Percentiles rank a stretch among this genome's conserved stretches.
Evolutionary conservation across 768 basidiomycete species (phyloP).

Genomic region (Tulasnella calospora): DNA sequence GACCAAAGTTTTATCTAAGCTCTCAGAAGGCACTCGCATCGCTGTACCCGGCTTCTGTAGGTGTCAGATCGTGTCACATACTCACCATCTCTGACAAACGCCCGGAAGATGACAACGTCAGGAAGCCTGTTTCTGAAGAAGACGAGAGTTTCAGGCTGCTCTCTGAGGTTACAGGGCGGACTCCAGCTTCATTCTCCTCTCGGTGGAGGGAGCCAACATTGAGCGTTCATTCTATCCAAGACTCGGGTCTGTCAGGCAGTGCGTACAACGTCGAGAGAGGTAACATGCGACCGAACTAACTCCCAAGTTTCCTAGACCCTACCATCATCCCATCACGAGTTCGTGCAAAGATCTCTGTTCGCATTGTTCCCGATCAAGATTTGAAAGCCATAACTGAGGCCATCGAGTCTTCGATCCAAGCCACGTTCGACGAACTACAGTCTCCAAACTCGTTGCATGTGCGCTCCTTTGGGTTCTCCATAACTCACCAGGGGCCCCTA

Average conservation of each 20-base stretch:
- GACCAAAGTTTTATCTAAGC: constrained; percentile 69
- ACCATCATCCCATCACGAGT: constrained; percentile 87
- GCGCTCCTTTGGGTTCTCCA: constrained; percentile 19
- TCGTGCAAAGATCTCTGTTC: constrained; percentile 78
- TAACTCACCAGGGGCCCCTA: background rate
- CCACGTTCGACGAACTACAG: constrained; percentile 53
- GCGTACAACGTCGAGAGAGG: constrained; percentile 31
- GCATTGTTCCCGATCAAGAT: constrained; percentile 92
- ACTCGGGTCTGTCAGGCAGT: constrained; percentile 73
- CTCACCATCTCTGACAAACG: background rate
- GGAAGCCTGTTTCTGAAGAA: constrained; percentile 63
- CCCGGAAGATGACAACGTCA: constrained; percentile 65
- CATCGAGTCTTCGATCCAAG: constrained; percentile 54
- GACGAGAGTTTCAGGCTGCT: constrained; percentile 61
- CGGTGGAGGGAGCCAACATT: constrained; percentile 89
- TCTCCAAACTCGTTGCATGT: constrained; percentile 75
- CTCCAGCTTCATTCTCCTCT: constrained; percentile 63
- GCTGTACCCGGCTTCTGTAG: constrained; percentile 78
- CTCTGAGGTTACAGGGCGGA: constrained; percentile 59
- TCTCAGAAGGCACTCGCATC: constrained; percentile 57
- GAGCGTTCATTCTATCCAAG: constrained; percentile 78
- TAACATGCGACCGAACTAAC: background rate
- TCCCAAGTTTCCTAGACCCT: constrained; percentile 46
- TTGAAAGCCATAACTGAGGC: constrained; percentile 60
- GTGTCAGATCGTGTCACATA: constrained; percentile 36